phyloP scores from a whole-genome alignment of 140 eudicot genomes.

The Ambrosia hybrid region DNA sequence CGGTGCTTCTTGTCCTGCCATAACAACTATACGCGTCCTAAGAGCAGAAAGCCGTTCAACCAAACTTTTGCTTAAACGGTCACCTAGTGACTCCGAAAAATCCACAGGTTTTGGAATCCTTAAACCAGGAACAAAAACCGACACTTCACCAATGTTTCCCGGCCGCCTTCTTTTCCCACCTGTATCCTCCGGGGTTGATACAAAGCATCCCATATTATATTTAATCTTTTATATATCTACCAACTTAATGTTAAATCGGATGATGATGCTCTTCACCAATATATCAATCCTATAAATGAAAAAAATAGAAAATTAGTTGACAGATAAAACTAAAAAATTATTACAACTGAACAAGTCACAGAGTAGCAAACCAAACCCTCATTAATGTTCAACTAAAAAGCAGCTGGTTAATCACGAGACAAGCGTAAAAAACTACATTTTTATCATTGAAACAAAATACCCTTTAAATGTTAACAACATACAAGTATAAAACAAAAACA shows the following conservation, averaged over 20 bases:
- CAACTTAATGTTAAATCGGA: conserved; percentile 16
- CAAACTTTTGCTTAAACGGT: conserved; percentile 61
- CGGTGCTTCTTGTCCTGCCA: conserved; percentile 97
- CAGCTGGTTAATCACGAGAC: conserved; percentile 57
- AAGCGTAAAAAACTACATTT: conserved; percentile 12
- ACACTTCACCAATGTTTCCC: conserved; percentile 83
- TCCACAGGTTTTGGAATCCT: conserved; percentile 90
- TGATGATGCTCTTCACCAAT: conserved; percentile 24
- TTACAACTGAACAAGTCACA: conserved; percentile 31
- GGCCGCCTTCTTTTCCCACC: conserved; percentile 88
- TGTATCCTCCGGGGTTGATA: conserved; percentile 72
- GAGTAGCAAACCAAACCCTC: conserved; percentile 34
- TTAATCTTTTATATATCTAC: conserved; percentile 20
- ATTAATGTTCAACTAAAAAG: conserved; percentile 71
- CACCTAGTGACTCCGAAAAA: conserved; percentile 66
- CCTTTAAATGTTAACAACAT: conserved; percentile 11
- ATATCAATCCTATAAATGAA: conserved; percentile 19
- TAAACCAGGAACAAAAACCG: conserved; percentile 92
- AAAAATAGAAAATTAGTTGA: background rate
- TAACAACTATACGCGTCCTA: conserved; percentile 86
- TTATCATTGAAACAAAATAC: background rate
- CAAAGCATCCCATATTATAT: conserved; percentile 81
- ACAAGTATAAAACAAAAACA: background rate
- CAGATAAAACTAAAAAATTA: conserved; percentile 29
- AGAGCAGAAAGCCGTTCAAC: conserved; percentile 87